Percentiles rank a stretch among this genome's conserved stretches.
These are phyloP conservation scores for Suhomyces taliae DNA, from an alignment of 1,139 yeast genomes.

Conservation along the genomic window DNA sequence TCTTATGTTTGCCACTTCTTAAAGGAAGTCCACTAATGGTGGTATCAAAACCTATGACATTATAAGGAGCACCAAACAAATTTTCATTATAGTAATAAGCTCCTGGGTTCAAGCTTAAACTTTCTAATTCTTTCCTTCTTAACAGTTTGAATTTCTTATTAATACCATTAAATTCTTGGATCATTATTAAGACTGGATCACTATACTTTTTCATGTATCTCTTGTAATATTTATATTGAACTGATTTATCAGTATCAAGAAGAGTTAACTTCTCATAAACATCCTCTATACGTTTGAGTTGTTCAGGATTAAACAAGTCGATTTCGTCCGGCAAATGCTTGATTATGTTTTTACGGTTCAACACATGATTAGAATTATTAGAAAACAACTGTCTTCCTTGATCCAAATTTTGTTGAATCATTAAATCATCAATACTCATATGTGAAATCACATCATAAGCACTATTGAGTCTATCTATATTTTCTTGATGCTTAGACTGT, in stretches of 20 bases:
- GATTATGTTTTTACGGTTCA: slow-evolving; percentile 37
- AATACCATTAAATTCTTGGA: slow-evolving; percentile 41
- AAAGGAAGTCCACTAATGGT: slow-evolving; percentile 44
- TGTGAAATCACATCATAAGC: slow-evolving; percentile 35
- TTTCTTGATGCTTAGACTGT: slow-evolving; percentile 8
- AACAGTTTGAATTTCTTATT: slow-evolving; percentile 36
- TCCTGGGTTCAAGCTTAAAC: slow-evolving; percentile 28
- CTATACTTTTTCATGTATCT: slow-evolving; percentile 32
- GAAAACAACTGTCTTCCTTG: slow-evolving; percentile 37
- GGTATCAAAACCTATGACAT: slow-evolving; percentile 47
- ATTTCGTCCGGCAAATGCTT: slow-evolving; percentile 40
- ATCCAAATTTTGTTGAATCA: slow-evolving; percentile 40
- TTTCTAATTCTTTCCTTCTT: slow-evolving; percentile 36
- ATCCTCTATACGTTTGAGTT: slow-evolving; percentile 30
- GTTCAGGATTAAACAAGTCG: slow-evolving; percentile 28
- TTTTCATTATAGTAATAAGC: slow-evolving; percentile 32
- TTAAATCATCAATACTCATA: slow-evolving; percentile 42
- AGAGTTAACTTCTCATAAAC: slow-evolving; percentile 33
- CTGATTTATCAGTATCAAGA: slow-evolving; percentile 40
- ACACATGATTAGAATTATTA: slow-evolving; percentile 36
- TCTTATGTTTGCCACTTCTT: slow-evolving; percentile 24
- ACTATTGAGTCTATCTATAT: slow-evolving; percentile 9
- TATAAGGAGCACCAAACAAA: slow-evolving; percentile 37
- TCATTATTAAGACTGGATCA: slow-evolving; percentile 33
- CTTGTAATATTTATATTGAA: slow-evolving; percentile 41